Conservation (phyloP, 202 grass and related monocot species). For the Zoysia matrella region DNA sequence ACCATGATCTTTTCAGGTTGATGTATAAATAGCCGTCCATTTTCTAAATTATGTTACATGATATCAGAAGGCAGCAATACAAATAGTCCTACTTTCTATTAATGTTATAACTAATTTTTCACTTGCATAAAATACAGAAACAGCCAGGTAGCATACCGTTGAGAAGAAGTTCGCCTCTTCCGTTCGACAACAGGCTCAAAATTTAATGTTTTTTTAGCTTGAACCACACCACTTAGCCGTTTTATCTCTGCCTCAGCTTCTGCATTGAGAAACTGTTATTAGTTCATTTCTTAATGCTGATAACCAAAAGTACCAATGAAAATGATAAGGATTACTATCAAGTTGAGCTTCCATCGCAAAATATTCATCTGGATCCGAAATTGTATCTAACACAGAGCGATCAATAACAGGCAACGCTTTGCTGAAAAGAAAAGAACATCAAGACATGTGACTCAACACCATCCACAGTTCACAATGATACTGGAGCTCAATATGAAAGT, state of each 20-base stretch:
- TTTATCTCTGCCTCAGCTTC: constrained; percentile 62
- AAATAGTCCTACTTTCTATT: constrained; percentile 2
- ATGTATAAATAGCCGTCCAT: constrained; percentile 1
- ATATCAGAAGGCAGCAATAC: neutral
- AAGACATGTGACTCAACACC: constrained; percentile 24
- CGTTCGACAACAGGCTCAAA: constrained; percentile 22
- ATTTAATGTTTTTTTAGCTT: constrained; percentile 19
- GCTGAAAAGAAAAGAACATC: constrained; percentile 54
- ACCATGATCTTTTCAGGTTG: constrained; percentile 4
- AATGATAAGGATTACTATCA: constrained; percentile 50
- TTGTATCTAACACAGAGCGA: constrained; percentile 37
- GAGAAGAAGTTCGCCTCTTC: constrained; percentile 41
- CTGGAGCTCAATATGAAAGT: constrained; percentile 14
- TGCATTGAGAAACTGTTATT: constrained; percentile 44
- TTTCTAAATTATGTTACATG: neutral
- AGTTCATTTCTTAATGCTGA: constrained; percentile 26
- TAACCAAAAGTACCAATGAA: constrained; percentile 13
- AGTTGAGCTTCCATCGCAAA: constrained; percentile 43
- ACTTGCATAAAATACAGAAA: constrained; percentile 28
- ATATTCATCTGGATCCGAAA: constrained; percentile 55
- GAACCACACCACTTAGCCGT: constrained; percentile 47
- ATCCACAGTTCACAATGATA: constrained; percentile 13
- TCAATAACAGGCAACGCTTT: constrained; percentile 41
- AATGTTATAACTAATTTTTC: constrained; percentile 17
- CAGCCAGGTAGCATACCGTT: constrained; percentile 44